Percentiles rank a stretch among this genome's conserved stretches.
Evolutionary conservation across 805 yeast species (phyloP).

Genomic region (Candida yuanshanica): DNA sequence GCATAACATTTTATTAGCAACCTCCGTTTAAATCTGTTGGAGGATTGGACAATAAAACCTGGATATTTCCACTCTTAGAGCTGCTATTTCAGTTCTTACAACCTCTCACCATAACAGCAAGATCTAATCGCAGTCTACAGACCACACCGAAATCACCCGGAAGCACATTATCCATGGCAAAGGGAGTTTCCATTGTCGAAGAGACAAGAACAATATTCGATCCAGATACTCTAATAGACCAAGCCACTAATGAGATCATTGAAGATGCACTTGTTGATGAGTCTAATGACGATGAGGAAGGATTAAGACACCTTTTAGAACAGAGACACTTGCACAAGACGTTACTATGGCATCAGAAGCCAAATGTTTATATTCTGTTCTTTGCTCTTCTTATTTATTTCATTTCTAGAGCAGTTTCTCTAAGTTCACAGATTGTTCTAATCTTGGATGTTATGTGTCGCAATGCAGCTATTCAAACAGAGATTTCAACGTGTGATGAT

Average conservation of each 20-base stretch:
- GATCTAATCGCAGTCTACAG: too few relatives aligned
- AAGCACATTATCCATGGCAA: too few relatives aligned
- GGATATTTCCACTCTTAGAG: too few relatives aligned
- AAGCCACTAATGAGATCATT: neutral
- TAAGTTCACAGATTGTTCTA: slow-evolving; percentile 33
- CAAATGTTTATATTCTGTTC: slow-evolving; percentile 48
- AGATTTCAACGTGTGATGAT: slow-evolving; percentile 29
- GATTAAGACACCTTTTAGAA: slow-evolving; percentile 44
- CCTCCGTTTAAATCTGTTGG: too few relatives aligned
- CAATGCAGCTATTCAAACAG: slow-evolving; percentile 29
- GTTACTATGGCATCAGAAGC: slow-evolving; percentile 50
- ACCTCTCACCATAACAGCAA: too few relatives aligned
- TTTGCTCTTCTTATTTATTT: slow-evolving; percentile 36
- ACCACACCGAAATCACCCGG: too few relatives aligned
- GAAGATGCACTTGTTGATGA: slow-evolving; percentile 22
- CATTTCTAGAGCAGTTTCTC: slow-evolving; percentile 33
- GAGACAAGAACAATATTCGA: neutral
- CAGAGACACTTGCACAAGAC: slow-evolving; percentile 37
- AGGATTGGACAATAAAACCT: too few relatives aligned
- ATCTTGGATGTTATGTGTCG: slow-evolving; percentile 24
- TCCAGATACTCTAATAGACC: neutral
- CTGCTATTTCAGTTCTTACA: too few relatives aligned
- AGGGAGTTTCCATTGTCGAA: neutral
- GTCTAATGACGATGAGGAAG: slow-evolving; percentile 31
- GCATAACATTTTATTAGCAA: too few relatives aligned